Evolutionary conservation across 352 stramenopile genomes (phyloP).

Genomic region (Pythium inflatum): DNA sequence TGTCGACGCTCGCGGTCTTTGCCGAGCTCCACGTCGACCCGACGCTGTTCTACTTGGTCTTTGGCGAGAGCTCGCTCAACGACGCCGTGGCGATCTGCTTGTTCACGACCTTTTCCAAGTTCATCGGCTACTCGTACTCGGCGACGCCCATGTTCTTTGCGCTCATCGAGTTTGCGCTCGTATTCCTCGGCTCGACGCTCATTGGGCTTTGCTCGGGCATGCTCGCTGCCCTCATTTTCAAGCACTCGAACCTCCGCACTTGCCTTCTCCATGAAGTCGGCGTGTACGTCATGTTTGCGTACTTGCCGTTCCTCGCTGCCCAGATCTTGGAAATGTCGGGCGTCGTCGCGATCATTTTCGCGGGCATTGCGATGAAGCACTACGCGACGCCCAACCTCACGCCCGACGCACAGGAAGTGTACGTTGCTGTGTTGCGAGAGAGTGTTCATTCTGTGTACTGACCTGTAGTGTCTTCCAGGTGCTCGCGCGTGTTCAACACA

Average conservation of each 20-base stretch:
- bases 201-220: slow-evolving; percentile 88
- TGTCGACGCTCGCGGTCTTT: slow-evolving; percentile 93
- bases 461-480: slow-evolving; percentile 37
- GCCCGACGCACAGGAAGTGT: slow-evolving; percentile 78
- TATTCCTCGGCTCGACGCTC: slow-evolving; percentile 88
- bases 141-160: slow-evolving; percentile 78
- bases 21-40: slow-evolving; percentile 89
- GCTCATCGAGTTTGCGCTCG: slow-evolving; percentile 89
- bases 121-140: slow-evolving; percentile 88
- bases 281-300: slow-evolving; percentile 88
- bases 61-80: slow-evolving; percentile 95
- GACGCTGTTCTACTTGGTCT: slow-evolving; percentile 95
- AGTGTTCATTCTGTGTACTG: not conserved
- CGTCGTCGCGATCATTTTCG: slow-evolving; percentile 95
- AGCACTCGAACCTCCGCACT: slow-evolving; percentile 88
- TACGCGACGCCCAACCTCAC: slow-evolving; percentile 90
- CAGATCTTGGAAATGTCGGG: slow-evolving; percentile 85
- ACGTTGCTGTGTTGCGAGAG: slow-evolving; percentile 23
- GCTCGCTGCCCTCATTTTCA: slow-evolving; percentile 88
- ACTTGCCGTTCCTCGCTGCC: slow-evolving; percentile 77
- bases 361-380: slow-evolving; percentile 90
- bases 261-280: slow-evolving; percentile 88
- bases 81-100: slow-evolving; percentile 94
- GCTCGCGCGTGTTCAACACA: slow-evolving; percentile 88
- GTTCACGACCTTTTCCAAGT: slow-evolving; percentile 93